A percentile compares a stretch with the other conserved stretches of the same genome.
Conservation (phyloP, 768 basidiomycete genomes). For the Peribolospora kevripleyi region DNA sequence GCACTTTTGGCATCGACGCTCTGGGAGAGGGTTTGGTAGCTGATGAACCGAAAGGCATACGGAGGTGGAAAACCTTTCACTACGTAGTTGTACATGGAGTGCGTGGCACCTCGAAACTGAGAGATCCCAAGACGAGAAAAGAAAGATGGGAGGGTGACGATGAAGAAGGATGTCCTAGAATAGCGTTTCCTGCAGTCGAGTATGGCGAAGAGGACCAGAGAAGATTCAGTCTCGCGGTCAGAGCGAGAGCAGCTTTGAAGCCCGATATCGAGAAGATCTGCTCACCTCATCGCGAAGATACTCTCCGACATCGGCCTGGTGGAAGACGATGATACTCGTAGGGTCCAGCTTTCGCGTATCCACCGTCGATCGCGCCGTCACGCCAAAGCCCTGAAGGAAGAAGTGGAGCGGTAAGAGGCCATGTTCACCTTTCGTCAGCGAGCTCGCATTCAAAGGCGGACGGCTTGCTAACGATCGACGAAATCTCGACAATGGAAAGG, state of each 20-base stretch:
- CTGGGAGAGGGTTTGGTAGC: too few species aligned
- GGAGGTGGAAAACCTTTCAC: too few species aligned
- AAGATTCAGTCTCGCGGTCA: background rate
- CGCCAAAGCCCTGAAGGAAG: slow-evolving; percentile 63
- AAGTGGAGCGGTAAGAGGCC: slow-evolving; percentile 1
- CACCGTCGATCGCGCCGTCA: slow-evolving; percentile 79
- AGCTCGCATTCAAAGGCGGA: background rate
- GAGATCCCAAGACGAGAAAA: background rate
- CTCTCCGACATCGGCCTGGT: slow-evolving; percentile 96
- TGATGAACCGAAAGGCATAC: too few species aligned
- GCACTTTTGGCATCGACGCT: too few species aligned
- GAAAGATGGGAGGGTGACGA: too few species aligned
- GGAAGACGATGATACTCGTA: slow-evolving; percentile 89
- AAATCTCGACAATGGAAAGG: background rate
- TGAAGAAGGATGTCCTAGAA: slow-evolving; percentile 25
- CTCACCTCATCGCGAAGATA: slow-evolving; percentile 83
- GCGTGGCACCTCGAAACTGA: too few species aligned
- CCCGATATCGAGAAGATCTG: background rate
- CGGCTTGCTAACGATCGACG: background rate
- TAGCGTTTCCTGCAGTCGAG: slow-evolving; percentile 38
- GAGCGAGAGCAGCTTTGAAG: background rate
- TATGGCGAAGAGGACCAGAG: background rate
- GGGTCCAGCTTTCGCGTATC: slow-evolving; percentile 95
- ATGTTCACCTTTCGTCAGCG: slow-evolving; percentile 1
- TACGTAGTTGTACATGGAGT: too few species aligned